Conservation (phyloP, 306 rosid genomes). For the Corylus americana region DNA sequence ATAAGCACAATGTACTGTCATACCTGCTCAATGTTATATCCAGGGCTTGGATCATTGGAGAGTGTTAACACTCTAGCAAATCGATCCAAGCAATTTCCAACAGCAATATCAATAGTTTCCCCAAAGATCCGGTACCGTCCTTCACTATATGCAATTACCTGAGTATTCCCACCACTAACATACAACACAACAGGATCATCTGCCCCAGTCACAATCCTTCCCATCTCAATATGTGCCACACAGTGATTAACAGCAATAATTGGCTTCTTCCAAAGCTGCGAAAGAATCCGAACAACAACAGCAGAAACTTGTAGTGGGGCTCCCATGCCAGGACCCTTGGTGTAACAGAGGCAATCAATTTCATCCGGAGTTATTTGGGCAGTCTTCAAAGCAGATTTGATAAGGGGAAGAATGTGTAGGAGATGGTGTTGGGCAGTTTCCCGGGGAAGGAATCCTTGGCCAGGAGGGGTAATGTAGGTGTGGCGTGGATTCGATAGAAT, state of each 20-base stretch:
- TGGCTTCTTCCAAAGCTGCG: slow-evolving; percentile 89
- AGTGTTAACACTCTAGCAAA: slow-evolving; percentile 80
- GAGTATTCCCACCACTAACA: slow-evolving; percentile 96
- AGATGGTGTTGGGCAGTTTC: slow-evolving; percentile 96
- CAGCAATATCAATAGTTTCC: slow-evolving; percentile 92
- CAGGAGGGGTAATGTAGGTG: slow-evolving; percentile 92
- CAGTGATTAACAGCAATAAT: slow-evolving; percentile 86
- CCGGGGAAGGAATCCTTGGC: slow-evolving; percentile 92
- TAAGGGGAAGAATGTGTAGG: slow-evolving; percentile 69
- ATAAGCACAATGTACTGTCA: background rate
- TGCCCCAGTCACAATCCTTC: slow-evolving; percentile 89
- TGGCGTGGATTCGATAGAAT: slow-evolving; percentile 91
- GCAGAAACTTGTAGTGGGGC: slow-evolving; percentile 90
- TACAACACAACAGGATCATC: slow-evolving; percentile 90
- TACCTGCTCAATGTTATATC: slow-evolving; percentile 95
- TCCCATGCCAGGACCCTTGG: slow-evolving; percentile 97
- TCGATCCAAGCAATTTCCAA: slow-evolving; percentile 95
- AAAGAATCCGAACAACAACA: slow-evolving; percentile 77
- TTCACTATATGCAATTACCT: slow-evolving; percentile 92
- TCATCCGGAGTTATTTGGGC: slow-evolving; percentile 63
- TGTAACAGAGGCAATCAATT: slow-evolving; percentile 87
- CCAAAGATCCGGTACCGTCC: slow-evolving; percentile 89
- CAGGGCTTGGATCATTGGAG: slow-evolving; percentile 90
- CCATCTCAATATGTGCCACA: slow-evolving; percentile 97
- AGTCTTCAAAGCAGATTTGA: slow-evolving; percentile 67